Conservation (phyloP, 768 basidiomycete species). For the Rubroboletus satanas region DNA sequence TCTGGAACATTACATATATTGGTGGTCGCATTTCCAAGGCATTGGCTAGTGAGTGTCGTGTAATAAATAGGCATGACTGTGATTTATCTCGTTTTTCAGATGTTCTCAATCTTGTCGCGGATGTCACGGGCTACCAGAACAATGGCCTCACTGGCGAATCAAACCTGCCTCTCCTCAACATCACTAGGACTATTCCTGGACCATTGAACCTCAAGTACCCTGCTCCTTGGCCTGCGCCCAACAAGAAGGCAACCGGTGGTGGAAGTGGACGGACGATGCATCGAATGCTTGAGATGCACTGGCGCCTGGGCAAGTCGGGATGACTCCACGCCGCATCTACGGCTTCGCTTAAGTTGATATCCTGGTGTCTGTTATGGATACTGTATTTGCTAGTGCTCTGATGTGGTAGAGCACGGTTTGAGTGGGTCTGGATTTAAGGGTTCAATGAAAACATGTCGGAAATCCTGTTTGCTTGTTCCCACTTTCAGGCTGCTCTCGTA, state of each 20-base stretch:
- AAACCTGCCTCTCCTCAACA: slow-evolving; percentile 37
- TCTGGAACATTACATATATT: not conserved
- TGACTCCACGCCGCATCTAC: too few relatives aligned
- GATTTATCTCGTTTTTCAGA: slow-evolving; percentile 27
- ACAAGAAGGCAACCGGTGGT: slow-evolving; percentile 33
- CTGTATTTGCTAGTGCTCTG: too few relatives aligned
- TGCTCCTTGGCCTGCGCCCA: slow-evolving; percentile 42
- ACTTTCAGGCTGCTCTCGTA: too few relatives aligned
- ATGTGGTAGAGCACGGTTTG: too few relatives aligned
- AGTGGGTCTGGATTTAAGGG: too few relatives aligned
- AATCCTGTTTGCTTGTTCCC: too few relatives aligned
- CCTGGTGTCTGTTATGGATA: too few relatives aligned
- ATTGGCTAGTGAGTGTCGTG: slow-evolving; percentile 7
- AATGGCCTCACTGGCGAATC: slow-evolving; percentile 27
- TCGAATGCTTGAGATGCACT: slow-evolving; percentile 31
- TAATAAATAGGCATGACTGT: not conserved
- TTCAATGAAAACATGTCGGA: too few relatives aligned
- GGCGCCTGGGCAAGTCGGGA: slow-evolving; percentile 32
- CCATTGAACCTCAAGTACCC: slow-evolving; percentile 38
- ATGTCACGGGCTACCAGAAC: slow-evolving; percentile 43
- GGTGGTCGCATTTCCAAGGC: slow-evolving; percentile 28
- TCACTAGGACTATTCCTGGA: slow-evolving; percentile 37
- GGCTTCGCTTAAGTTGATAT: too few relatives aligned
- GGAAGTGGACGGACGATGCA: slow-evolving; percentile 36
- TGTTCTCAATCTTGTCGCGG: slow-evolving; percentile 48